Conservation (phyloP, 768 basidiomycete genomes). For the Amanita muscaria region DNA sequence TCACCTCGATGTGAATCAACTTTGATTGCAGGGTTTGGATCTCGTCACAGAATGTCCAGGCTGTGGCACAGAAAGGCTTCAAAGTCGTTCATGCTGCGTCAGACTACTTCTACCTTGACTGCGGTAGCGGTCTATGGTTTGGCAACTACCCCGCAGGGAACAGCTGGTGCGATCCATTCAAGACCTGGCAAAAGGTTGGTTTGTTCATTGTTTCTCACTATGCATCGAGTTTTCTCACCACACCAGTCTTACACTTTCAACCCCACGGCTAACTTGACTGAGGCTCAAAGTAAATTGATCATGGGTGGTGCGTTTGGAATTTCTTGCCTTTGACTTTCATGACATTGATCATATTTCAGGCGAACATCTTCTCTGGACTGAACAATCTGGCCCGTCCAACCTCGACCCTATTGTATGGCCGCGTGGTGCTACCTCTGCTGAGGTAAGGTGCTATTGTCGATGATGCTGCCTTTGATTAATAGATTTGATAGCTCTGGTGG, state of each 20-base stretch:
- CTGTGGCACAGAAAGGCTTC: slow-evolving; percentile 51
- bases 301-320: slow-evolving; percentile 45
- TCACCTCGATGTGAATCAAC: neutral
- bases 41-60: slow-evolving; percentile 45
- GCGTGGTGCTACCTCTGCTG: slow-evolving; percentile 59
- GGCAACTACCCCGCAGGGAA: slow-evolving; percentile 39
- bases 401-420: slow-evolving; percentile 67
- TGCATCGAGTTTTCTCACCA: neutral
- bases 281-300: slow-evolving; percentile 42
- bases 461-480: neutral
- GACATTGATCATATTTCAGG: slow-evolving; percentile 23
- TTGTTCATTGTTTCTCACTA: neutral
- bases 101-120: slow-evolving; percentile 81
- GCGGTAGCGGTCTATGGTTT: slow-evolving; percentile 66
- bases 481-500: slow-evolving; percentile 53
- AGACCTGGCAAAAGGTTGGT: slow-evolving; percentile 65
- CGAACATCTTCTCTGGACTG: slow-evolving; percentile 65
- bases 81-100: slow-evolving; percentile 59
- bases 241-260: slow-evolving; percentile 57
- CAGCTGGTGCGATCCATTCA: slow-evolving; percentile 75
- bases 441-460: slow-evolving; percentile 22
- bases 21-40: slow-evolving; percentile 46
- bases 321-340: neutral
- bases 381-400: slow-evolving; percentile 59
- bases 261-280: slow-evolving; percentile 50